Base-by-base conservation (phyloP, 1,284 basidiomycete species). In the Sporisorium exsertum region DNA sequence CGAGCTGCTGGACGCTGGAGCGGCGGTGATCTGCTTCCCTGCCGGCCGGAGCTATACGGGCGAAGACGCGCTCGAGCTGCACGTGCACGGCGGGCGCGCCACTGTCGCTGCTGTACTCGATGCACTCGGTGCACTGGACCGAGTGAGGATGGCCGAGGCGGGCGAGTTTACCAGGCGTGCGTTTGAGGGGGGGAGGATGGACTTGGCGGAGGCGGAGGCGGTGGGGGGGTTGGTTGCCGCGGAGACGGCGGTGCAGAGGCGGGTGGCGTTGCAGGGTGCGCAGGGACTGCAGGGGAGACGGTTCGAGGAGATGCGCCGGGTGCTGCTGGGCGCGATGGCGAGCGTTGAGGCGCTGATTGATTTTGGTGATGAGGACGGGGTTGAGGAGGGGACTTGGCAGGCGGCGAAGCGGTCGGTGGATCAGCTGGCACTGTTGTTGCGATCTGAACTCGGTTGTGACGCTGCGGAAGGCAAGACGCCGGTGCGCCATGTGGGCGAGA, bases 131-230 rank as follows among this genome's bases (percentile, higher is more conserved):
- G 15, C 8, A 7, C 18, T 37, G 26, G 45, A 42, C 12, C 90
- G 94, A 8, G 15, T 79, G 5, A 89, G 94, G 9, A 91, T 91
- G 5, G 94, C 94, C 0, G 91, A 92, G 79, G 90, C 91, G 7
- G 94, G 94, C 50, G 94, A 96, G 85, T 96, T 95, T 81, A 94
- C 94, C 6, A 88, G 91, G 49, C 90, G 92, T 43, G 93, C 93
- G 0, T 93, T 93, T 76, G 87, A 91, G 49, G 90, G 90, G 24
- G 93, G 93, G 0, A 88, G 92, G 37, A 87, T 95, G 69, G 93
- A 95, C 80, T 86, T 95, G 55, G 93, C 92, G 0, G 91, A 94
- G 83, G 92, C 92, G 0, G 93, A 95, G 84, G 94, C 93, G 5
- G 84, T 95, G 46, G 90, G 91, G 67, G 92, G 94, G 80, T 88